Conservation (phyloP, 805 yeast species). For the Spathaspora passalidarum region DNA sequence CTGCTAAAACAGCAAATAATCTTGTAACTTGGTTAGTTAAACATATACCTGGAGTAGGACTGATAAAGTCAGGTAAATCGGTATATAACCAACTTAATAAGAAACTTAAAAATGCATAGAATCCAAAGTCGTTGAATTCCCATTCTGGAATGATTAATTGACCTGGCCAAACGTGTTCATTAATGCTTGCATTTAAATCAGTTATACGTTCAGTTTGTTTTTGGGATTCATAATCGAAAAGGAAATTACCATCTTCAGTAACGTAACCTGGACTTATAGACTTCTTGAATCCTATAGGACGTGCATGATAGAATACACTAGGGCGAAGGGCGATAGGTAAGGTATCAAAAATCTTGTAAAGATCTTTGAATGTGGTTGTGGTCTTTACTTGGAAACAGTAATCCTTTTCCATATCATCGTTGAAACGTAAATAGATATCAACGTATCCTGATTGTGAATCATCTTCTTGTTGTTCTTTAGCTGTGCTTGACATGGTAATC, state of each 20-base stretch:
- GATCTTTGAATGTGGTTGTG: constrained; percentile 54
- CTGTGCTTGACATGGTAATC: constrained; percentile 14
- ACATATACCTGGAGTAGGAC: constrained; percentile 92
- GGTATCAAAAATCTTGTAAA: constrained; percentile 57
- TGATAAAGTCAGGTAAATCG: constrained; percentile 83
- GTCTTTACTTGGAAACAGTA: constrained; percentile 78
- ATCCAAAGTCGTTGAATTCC: constrained; percentile 46
- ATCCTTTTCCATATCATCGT: constrained; percentile 81
- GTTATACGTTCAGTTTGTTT: constrained; percentile 43
- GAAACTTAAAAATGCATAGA: constrained; percentile 34
- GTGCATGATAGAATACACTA: constrained; percentile 60
- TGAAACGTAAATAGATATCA: constrained; percentile 74
- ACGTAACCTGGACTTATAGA: constrained; percentile 73
- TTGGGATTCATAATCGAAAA: constrained; percentile 62
- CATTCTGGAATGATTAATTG: constrained; percentile 80
- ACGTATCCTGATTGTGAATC: constrained; percentile 26
- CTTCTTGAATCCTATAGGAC: constrained; percentile 64
- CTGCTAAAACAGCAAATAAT: constrained; percentile 18
- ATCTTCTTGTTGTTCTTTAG: constrained; percentile 14
- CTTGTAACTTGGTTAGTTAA: constrained; percentile 57
- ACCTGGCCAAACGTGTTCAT: constrained; percentile 79
- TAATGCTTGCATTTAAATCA: constrained; percentile 46
- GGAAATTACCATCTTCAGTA: constrained; percentile 77
- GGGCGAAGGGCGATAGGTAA: constrained; percentile 82
- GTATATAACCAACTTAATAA: constrained; percentile 80